phyloP scores from a whole-genome alignment of 2,329 filamentous ascomycete species.

The Colletotrichum sp. region DNA sequence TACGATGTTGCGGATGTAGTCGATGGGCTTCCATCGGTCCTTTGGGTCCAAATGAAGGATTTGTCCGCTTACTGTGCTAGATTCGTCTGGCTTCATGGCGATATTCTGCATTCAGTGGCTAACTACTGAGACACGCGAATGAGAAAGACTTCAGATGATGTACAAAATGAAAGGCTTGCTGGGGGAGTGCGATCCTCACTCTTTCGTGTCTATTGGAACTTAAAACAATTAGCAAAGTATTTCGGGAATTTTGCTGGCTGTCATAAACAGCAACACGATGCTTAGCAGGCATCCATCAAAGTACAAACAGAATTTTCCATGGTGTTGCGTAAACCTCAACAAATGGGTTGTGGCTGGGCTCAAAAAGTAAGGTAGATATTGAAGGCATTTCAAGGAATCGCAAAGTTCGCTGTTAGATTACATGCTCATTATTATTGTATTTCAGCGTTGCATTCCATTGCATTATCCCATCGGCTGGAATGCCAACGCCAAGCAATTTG shows the following conservation, averaged over 20 bases:
- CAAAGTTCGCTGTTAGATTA: not conserved
- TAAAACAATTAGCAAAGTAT: not conserved
- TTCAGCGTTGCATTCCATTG: not conserved
- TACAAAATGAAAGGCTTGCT: not conserved
- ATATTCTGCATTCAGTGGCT: not conserved
- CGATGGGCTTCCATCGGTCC: slow-evolving; percentile 11
- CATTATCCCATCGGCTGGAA: not conserved
- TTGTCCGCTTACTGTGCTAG: not conserved
- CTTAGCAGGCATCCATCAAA: not conserved
- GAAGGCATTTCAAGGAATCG: not conserved
- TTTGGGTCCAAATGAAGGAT: slow-evolving; percentile 15
- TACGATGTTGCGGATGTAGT: slow-evolving; percentile 16
- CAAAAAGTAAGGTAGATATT: not conserved
- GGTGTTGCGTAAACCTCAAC: not conserved
- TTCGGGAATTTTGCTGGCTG: not conserved
- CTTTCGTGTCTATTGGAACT: not conserved
- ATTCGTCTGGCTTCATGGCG: not conserved
- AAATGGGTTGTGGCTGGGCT: not conserved
- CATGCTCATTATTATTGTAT: not conserved
- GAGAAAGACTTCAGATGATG: not conserved
- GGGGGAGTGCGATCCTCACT: not conserved
- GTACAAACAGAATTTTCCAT: not conserved
- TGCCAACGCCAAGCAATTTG: not conserved
- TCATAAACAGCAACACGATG: not conserved
- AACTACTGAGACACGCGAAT: not conserved